Base-by-base conservation (phyloP, 139 green algal species). In the Picochlorum costavermella region DNA sequence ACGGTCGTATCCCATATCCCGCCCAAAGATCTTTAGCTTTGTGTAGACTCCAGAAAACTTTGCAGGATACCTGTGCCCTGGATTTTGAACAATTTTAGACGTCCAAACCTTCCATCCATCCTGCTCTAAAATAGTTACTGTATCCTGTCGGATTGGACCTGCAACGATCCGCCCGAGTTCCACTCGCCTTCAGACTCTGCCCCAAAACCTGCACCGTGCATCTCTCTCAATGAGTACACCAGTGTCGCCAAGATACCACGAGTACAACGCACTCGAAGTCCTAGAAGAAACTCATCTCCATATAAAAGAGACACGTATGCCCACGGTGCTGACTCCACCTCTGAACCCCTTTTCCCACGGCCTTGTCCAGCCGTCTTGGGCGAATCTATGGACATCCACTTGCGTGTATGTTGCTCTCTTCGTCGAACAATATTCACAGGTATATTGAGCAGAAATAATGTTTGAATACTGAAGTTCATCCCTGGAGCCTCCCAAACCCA, bases 31-130 rank as follows among this genome's bases (percentile, higher is more conserved):
- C 6, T 62, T 36, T 2, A 92, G 83, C 65, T 92, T 92, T 20
- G 85, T 90, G 75, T 92, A 92, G 2, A 92, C 85, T 4, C 66
- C 81, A 25, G 70, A 85, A 59, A 92, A 91, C 16, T 70, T 66
- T 25, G 40, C 0, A 2, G 82, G 82, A 31, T 74, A 88, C 20
- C 51, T 20, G 9, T 37, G 33, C 17, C 65, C 75, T n/a, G 82
- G 82, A 61, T 88, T 88, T 25, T 70, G 10, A 10, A 88, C 68
- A 4, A 66, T 29, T 16, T 70, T 64, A 5, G 81, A 71, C 12
- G 61, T 53, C 9, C 67, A 51, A 25, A 88, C 71, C 6, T 50
- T 65, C 82, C 82, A 88, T 20, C 82, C 82, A 44, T 88, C 82
- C 4, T 6, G 17, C 5, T 31, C 12, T 17, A 86, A 68, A 0